Evolutionary conservation across 768 basidiomycete genomes (phyloP).

Genomic region (Tylopilus balloui): DNA sequence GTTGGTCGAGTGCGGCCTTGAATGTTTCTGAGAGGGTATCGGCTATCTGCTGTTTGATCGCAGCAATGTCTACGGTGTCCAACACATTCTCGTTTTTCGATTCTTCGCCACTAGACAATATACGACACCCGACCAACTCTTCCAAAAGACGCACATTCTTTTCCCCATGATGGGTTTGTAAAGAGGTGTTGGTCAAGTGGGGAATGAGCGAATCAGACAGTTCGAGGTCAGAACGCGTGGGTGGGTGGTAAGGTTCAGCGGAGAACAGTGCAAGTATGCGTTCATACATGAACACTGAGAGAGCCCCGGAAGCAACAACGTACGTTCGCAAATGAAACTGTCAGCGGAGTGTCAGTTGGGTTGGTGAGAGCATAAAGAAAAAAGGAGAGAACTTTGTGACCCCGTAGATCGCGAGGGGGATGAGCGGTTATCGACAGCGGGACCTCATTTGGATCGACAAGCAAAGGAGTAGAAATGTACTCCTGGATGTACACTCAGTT

Average conservation of each 20-base stretch:
- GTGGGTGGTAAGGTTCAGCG: conserved; percentile 57
- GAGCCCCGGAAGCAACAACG: conserved; percentile 69
- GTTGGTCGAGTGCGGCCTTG: conserved; percentile 76
- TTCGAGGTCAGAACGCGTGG: conserved; percentile 32
- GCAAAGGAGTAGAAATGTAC: conserved; percentile 73
- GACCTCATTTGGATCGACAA: conserved; percentile 64
- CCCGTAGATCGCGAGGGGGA: conserved; percentile 31
- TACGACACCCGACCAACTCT: conserved; percentile 66
- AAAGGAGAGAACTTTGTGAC: conserved; percentile 52
- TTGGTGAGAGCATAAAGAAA: not conserved
- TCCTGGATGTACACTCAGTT: conserved; percentile 49
- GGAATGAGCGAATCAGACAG: conserved; percentile 42
- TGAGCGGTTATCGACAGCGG: conserved; percentile 18
- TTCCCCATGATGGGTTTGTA: conserved; percentile 67
- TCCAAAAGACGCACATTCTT: conserved; percentile 71
- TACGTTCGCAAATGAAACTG: conserved; percentile 96
- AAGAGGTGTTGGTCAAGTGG: conserved; percentile 90
- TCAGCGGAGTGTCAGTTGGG: conserved; percentile 10
- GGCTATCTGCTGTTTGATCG: conserved; percentile 59
- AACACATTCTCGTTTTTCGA: conserved; percentile 24
- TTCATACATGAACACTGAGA: conserved; percentile 76
- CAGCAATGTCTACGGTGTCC: conserved; percentile 36
- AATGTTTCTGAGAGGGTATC: conserved; percentile 75
- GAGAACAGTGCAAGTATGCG: conserved; percentile 89
- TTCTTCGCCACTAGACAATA: conserved; percentile 36